phyloP scores from a whole-genome alignment of 169 alveolate genomes.

The Plasmodium malariae region DNA sequence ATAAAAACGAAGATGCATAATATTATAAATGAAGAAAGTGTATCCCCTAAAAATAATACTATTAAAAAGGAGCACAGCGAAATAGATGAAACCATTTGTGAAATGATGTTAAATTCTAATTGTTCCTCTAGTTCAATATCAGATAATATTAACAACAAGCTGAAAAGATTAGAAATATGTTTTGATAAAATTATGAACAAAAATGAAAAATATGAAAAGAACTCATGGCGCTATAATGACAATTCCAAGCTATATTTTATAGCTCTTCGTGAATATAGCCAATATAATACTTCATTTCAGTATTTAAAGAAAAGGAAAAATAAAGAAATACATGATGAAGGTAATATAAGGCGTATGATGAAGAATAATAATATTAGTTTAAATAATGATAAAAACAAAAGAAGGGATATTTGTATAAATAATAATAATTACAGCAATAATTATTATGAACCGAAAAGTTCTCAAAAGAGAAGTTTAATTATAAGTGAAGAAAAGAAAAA shows the following conservation, averaged over 20 bases:
- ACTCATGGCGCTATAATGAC: background rate
- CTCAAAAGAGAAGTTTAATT: constrained; percentile 9
- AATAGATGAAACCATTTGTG: background rate
- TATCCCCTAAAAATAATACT: background rate
- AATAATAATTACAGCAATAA: background rate
- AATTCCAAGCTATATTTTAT: constrained; percentile 8
- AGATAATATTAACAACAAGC: constrained; percentile 8
- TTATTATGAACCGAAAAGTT: constrained; percentile 5
- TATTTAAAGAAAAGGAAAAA: constrained; percentile 37
- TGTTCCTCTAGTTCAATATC: background rate
- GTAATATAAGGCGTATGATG: background rate
- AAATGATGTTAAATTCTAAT: background rate
- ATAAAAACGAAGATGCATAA: background rate
- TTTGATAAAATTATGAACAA: constrained; percentile 46
- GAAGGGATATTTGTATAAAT: background rate
- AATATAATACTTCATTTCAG: constrained; percentile 44
- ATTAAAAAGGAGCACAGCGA: too few relatives aligned
- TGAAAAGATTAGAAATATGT: constrained; percentile 24
- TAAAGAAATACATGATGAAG: background rate
- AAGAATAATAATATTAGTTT: background rate
- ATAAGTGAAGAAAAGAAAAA: constrained; percentile 5
- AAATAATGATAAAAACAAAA: background rate
- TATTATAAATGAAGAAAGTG: background rate
- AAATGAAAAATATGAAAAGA: constrained; percentile 3
- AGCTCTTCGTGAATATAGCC: constrained; percentile 25